These are phyloP conservation scores for Saccharomycopsis fibuligera DNA, from an alignment of 805 yeast species.

Conservation along the genomic window DNA sequence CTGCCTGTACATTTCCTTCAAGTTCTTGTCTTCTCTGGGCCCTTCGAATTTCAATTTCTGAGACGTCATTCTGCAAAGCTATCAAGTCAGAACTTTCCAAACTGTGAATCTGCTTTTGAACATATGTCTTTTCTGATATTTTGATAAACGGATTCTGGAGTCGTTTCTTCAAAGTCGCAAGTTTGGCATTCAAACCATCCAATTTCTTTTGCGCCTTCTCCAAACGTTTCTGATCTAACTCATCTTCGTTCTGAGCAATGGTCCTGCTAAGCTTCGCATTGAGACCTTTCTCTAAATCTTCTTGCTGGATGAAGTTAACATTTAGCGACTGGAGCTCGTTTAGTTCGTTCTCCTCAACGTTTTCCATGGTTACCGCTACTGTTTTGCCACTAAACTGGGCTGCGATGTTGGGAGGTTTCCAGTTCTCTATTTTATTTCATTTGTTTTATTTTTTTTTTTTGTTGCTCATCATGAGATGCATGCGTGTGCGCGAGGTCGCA, in stretches of 20 bases:
- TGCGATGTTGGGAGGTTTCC: background rate
- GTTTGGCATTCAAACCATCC: conserved; percentile 36
- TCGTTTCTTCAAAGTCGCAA: conserved; percentile 42
- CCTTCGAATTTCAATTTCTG: conserved; percentile 48
- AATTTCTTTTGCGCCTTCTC: conserved; percentile 53
- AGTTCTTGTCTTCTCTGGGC: conserved; percentile 29
- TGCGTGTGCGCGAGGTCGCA: no score
- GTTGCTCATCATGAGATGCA: background rate
- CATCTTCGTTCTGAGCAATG: conserved; percentile 56
- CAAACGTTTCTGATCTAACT: conserved; percentile 69
- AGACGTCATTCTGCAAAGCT: conserved; percentile 52
- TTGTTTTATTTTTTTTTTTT: background rate
- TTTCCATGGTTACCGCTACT: background rate
- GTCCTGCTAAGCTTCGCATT: conserved; percentile 62
- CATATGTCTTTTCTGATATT: conserved; percentile 54
- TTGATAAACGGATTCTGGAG: conserved; percentile 48
- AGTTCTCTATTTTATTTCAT: background rate
- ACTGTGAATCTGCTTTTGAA: conserved; percentile 48
- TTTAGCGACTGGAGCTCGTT: conserved; percentile 35
- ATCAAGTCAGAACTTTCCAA: conserved; percentile 44
- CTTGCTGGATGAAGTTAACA: conserved; percentile 69
- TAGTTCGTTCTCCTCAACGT: background rate
- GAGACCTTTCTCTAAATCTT: conserved; percentile 66
- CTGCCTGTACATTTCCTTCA: conserved; percentile 1
- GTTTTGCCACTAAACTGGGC: background rate